These are phyloP conservation scores for Allium fistulosum DNA, from an alignment of 106 monocot genomes.

Conservation along the genomic window DNA sequence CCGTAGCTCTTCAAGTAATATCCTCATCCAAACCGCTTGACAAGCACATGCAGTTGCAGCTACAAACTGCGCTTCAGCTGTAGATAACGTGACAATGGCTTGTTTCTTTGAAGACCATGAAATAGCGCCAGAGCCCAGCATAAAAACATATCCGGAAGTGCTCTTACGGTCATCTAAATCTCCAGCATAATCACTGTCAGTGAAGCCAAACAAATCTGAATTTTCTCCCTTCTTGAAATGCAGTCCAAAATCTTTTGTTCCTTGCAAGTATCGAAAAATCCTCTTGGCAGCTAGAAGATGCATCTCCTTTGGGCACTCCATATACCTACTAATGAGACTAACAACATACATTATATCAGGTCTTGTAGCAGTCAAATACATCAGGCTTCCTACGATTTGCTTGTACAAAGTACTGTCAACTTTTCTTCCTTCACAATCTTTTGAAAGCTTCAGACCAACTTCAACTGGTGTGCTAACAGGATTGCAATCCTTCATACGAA, in stretches of 20 bases:
- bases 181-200: not conserved
- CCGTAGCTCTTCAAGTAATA: not conserved
- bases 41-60: not conserved
- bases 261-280: too few relatives aligned
- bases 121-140: not conserved
- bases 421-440: too few relatives aligned
- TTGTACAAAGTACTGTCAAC: not conserved
- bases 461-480: not conserved
- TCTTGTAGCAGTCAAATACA: not conserved
- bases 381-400: not conserved
- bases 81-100: not conserved
- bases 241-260: too few relatives aligned
- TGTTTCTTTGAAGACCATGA: constrained; percentile 5
- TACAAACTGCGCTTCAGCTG: not conserved
- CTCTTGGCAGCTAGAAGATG: not conserved
- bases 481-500: not conserved
- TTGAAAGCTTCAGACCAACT: not conserved
- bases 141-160: not conserved
- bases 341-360: not conserved
- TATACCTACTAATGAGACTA: not conserved
- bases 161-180: not conserved
- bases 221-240: too few relatives aligned
- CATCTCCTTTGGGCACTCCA: not conserved
- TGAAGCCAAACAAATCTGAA: not conserved
- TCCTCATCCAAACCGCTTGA: not conserved